Conservation (phyloP, 768 basidiomycete species). For the Mycena indigotica region DNA sequence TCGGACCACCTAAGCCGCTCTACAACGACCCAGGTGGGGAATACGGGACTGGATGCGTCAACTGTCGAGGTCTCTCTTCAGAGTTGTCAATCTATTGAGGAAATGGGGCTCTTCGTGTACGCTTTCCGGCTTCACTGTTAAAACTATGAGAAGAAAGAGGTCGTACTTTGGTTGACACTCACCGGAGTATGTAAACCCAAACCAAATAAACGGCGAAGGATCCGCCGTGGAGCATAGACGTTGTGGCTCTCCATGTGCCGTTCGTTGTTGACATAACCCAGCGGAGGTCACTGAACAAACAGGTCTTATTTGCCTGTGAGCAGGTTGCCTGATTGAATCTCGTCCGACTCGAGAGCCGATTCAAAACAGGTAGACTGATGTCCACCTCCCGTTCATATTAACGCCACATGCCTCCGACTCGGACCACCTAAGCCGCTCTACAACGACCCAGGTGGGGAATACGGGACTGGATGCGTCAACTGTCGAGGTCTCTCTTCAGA, state of each 20-base stretch:
- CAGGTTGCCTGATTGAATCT: background rate
- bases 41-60: background rate
- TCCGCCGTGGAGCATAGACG: background rate
- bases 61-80: background rate
- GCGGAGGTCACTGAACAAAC: background rate
- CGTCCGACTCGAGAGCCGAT: background rate
- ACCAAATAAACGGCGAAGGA: background rate
- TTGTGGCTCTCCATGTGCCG: background rate
- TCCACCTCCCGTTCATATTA: background rate
- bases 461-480: background rate
- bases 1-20: background rate
- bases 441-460: background rate
- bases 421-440: background rate
- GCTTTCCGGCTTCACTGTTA: background rate
- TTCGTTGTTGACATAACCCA: background rate
- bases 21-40: background rate
- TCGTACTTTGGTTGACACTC: background rate
- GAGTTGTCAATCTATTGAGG: background rate
- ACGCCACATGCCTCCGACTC: background rate
- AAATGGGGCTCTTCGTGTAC: background rate
- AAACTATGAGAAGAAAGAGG: background rate
- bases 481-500: background rate
- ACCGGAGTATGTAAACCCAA: too few relatives aligned
- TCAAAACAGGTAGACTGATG: background rate
- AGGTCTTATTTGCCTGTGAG: background rate